A percentile compares a stretch with the other conserved stretches of the same genome.
phyloP scores from a whole-genome alignment of 257 asterid species.

The Nicotiana tabacum region DNA sequence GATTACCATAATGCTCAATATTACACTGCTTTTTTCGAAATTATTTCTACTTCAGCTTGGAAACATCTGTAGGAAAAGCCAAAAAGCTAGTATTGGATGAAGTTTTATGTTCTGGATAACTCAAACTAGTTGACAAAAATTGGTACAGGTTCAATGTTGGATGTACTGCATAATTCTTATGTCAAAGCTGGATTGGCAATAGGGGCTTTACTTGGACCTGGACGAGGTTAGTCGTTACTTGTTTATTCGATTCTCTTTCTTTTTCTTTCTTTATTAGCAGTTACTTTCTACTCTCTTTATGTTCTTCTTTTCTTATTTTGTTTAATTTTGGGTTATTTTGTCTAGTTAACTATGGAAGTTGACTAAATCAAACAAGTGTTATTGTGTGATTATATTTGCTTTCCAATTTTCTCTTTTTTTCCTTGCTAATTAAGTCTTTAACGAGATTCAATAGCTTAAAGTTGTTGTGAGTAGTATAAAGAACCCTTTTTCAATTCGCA shows the following conservation, averaged over 20 bases:
- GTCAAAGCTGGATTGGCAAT: slow-evolving; percentile 88
- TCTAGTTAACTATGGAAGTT: neutral
- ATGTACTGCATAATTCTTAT: slow-evolving; percentile 71
- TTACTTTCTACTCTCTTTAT: neutral
- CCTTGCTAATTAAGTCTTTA: neutral
- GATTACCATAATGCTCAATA: neutral
- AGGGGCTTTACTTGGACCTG: slow-evolving; percentile 92
- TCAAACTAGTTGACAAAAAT: slow-evolving; percentile 5
- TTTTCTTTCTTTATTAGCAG: neutral
- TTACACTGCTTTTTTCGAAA: neutral
- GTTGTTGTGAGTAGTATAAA: neutral
- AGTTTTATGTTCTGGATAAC: neutral
- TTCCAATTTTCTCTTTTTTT: neutral
- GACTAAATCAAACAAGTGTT: neutral
- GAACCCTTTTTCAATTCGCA: neutral
- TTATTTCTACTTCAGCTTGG: neutral
- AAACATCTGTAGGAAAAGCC: neutral
- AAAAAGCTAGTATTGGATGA: slow-evolving; percentile 1
- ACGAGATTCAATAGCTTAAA: neutral
- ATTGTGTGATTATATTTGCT: neutral
- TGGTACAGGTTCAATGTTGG: slow-evolving; percentile 58
- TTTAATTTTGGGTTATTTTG: neutral
- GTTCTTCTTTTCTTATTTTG: neutral
- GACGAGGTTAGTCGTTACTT: slow-evolving; percentile 63
- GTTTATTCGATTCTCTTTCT: neutral